phyloP scores from a whole-genome alignment of 352 stramenopile genomes.

The Phytophthora ohioensis region DNA sequence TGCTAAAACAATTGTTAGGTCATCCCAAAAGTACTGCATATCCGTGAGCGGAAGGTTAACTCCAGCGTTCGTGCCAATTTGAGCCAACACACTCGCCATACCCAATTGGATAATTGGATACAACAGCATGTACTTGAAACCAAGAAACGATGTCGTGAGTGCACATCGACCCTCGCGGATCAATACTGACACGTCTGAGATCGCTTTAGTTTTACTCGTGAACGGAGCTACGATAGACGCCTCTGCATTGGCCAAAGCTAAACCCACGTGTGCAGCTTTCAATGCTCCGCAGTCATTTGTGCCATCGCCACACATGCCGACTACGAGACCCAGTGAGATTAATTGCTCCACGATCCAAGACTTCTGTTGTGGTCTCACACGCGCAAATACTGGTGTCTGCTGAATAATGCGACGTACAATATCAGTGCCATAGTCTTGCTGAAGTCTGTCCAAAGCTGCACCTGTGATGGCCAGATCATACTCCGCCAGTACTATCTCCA shows the following conservation, averaged over 20 bases:
- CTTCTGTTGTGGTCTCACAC: conserved; percentile 62
- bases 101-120: conserved; percentile 69
- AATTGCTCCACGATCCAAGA: conserved; percentile 60
- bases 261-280: conserved; percentile 84
- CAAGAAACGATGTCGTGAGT: conserved; percentile 63
- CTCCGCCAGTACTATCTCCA: conserved; percentile 30
- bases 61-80: conserved; percentile 38
- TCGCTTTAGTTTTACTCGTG: conserved; percentile 73
- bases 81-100: conserved; percentile 47
- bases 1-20: conserved; percentile 57
- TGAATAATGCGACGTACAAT: conserved; percentile 46
- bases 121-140: conserved; percentile 57
- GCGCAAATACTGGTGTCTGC: conserved; percentile 49
- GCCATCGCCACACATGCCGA: conserved; percentile 66
- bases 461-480: conserved; percentile 62
- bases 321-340: conserved; percentile 47
- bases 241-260: conserved; percentile 87
- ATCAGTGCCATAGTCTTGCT: conserved; percentile 32
- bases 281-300: conserved; percentile 89
- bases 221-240: conserved; percentile 81
- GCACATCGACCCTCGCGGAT: conserved; percentile 85
- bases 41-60: conserved; percentile 55
- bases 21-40: conserved; percentile 72
- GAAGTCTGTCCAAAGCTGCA: conserved; percentile 50
- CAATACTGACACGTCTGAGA: conserved; percentile 77